Evolutionary conservation across 2,329 filamentous ascomycete species (phyloP), one percentile per base, ranked within the genome.

Genomic region (Aureobasidium uvarum): DNA sequence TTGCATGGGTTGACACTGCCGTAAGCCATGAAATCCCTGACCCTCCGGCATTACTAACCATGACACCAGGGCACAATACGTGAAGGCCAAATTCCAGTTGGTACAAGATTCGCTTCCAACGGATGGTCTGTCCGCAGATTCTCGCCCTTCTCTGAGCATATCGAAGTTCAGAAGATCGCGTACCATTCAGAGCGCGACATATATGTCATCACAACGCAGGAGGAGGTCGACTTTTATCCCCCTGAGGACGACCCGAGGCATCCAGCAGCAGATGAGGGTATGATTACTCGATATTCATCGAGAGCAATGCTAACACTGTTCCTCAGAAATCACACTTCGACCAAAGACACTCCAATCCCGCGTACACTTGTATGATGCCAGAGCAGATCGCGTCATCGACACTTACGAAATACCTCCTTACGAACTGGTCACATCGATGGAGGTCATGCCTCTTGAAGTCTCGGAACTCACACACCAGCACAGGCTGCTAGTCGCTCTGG

Each of bases 401-500:
- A 87, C 84, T 28, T 81, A 92, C 62, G 81, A 87, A 50, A 83
- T 96, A 69, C 90, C 93, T 63, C 80, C 85, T 0, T 88, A 84
- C 68, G 94, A 97, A 77, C 85, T 87, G 14, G 82, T 96, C 16
- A 88, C 95, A 74, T 91, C 89, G 67, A 85, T 98, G 72, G 88
- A 94, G 75, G 89, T 89, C 5, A 83, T 98, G 45, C 89, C 90
- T 64, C 85, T 99, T 16, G 95, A 98, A 76, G 83, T 96, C 8
- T 97, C 93, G 0, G 95, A 99, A 77, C 87, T 89, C 39, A 97
- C 92, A 0, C 91, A 95, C 73, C 90, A 96, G 74, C 87, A 92
- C 18, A 89, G 87, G 71, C 88, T 90, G 72, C 83, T 98, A 54
- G 84, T 99, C 59, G 87, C 89, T 0, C 88, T 97, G 1, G 95